Conservation (phyloP, 257 asterid genomes). For the Paraleonurus japonicus region DNA sequence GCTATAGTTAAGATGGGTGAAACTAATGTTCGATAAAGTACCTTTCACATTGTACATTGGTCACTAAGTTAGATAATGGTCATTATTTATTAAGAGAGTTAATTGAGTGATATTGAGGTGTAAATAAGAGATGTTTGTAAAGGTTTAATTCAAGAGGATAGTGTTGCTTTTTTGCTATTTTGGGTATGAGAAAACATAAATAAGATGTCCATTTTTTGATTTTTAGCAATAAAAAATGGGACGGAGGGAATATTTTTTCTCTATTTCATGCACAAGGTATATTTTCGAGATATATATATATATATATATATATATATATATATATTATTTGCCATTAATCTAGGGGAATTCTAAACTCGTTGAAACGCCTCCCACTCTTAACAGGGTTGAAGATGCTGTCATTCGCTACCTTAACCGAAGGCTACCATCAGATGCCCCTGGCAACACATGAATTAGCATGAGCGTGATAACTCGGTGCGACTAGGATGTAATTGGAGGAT, state of each 20-base stretch:
- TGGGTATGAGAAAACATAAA: too few species aligned
- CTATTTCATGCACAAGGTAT: background rate
- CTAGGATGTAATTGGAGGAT: constrained; percentile 10
- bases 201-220: too few species aligned
- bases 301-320: too few species aligned
- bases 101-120: too few species aligned
- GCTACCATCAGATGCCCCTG: constrained; percentile 68
- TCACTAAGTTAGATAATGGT: background rate
- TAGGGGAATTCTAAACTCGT: background rate
- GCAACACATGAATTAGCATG: constrained; percentile 46
- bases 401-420: constrained; percentile 89
- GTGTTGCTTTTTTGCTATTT: too few species aligned
- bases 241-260: too few species aligned
- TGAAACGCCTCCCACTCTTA: constrained; percentile 30
- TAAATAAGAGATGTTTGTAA: too few species aligned
- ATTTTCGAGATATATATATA: background rate
- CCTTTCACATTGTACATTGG: background rate
- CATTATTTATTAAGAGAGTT: too few species aligned
- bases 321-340: background rate
- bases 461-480: constrained; percentile 16
- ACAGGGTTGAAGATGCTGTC: constrained; percentile 98
- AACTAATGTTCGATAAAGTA: background rate
- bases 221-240: too few species aligned
- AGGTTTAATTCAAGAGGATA: too few species aligned
- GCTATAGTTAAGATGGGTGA: background rate